A percentile compares a stretch with the other conserved stretches of the same genome.
Conservation (phyloP, 805 yeast species). For the Hanseniaspora occidentalis region DNA sequence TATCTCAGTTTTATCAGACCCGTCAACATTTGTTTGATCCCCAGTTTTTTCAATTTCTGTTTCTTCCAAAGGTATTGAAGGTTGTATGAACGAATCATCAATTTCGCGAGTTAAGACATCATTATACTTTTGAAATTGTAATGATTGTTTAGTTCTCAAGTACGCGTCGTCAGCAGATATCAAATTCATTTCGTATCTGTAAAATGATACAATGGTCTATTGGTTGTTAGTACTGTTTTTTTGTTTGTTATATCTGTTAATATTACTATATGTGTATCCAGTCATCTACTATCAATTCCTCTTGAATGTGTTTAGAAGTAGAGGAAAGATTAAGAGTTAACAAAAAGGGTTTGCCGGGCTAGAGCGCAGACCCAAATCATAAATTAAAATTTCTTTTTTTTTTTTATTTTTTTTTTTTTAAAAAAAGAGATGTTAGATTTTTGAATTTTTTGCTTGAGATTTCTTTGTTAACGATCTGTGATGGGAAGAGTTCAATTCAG, state of each 20-base stretch:
- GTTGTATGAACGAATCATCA: slow-evolving; percentile 1
- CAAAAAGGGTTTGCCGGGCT: too few relatives aligned
- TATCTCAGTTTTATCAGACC: slow-evolving; percentile 3
- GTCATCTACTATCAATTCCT: too few relatives aligned
- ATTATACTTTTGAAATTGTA: not conserved
- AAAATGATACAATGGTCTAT: not conserved
- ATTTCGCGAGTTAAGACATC: not conserved
- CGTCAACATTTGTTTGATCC: too few relatives aligned
- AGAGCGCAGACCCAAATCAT: too few relatives aligned
- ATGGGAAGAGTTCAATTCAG: too few relatives aligned
- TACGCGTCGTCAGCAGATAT: not conserved
- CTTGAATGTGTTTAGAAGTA: too few relatives aligned
- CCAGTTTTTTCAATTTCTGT: not conserved
- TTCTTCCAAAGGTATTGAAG: not conserved
- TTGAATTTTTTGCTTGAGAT: not conserved
- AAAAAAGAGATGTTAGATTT: not conserved
- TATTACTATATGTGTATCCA: too few relatives aligned
- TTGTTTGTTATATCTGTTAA: too few relatives aligned
- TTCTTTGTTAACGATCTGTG: too few relatives aligned
- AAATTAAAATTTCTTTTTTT: not conserved
- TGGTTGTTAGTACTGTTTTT: not conserved
- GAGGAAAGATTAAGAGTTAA: too few relatives aligned
- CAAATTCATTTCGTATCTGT: not conserved
- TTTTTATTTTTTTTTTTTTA: not conserved
- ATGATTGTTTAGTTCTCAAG: not conserved